These are phyloP conservation scores for Suillus brevipes DNA, from an alignment of 768 basidiomycete genomes.

Conservation along the genomic window DNA sequence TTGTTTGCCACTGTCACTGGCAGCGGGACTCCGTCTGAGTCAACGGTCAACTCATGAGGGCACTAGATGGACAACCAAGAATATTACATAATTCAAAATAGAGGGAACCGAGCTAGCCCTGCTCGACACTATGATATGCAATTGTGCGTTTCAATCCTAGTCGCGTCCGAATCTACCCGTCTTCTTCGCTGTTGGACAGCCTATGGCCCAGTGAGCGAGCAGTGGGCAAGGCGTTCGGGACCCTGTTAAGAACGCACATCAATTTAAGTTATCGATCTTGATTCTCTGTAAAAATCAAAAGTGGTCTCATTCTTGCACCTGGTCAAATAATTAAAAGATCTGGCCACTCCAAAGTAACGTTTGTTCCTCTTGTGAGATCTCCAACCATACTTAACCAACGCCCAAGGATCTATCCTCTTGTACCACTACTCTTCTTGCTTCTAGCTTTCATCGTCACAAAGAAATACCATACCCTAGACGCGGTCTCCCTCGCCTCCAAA, in stretches of 20 bases:
- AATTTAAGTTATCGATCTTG: not conserved
- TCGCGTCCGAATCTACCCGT: not conserved
- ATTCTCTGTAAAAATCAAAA: not conserved
- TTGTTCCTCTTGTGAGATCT: not conserved
- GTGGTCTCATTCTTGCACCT: conserved; percentile 2
- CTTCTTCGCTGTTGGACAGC: not conserved
- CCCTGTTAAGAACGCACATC: not conserved
- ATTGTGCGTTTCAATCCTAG: not conserved
- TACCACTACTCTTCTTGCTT: not conserved
- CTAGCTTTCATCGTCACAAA: not conserved
- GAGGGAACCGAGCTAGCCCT: too few species aligned
- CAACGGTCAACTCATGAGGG: too few species aligned
- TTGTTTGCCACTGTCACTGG: too few species aligned
- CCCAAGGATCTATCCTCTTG: not conserved
- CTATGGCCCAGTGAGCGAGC: not conserved
- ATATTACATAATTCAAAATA: too few species aligned
- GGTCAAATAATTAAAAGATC: conserved; percentile 1
- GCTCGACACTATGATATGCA: too few species aligned
- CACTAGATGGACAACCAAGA: too few species aligned
- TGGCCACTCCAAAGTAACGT: not conserved
- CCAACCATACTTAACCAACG: not conserved
- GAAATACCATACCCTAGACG: not conserved
- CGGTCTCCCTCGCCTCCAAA: not conserved
- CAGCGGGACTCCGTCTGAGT: too few species aligned
- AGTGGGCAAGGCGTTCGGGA: not conserved